These are phyloP conservation scores for Juncus inflexus DNA, from an alignment of 176 grass and related monocot species.

Conservation along the genomic window DNA sequence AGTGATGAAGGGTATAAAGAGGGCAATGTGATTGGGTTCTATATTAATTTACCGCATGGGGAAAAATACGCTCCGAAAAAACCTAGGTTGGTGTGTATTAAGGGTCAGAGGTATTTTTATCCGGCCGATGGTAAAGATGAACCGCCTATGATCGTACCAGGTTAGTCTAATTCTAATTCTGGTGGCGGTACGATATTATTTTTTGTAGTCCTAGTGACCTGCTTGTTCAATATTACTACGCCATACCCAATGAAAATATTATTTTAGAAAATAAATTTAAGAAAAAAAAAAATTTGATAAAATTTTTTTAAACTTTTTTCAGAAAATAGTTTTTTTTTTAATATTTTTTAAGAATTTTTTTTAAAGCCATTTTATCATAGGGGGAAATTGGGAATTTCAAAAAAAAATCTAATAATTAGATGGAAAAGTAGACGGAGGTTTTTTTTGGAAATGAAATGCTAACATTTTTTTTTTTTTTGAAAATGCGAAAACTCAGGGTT, in stretches of 20 bases:
- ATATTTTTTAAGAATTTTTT: too few relatives aligned
- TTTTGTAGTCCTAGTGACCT: too few relatives aligned
- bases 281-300: too few relatives aligned
- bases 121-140: slow-evolving; percentile 63
- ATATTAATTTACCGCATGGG: slow-evolving; percentile 76
- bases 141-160: slow-evolving; percentile 53
- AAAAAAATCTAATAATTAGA: too few relatives aligned
- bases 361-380: too few relatives aligned
- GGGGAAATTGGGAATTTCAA: too few relatives aligned
- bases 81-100: slow-evolving; percentile 63
- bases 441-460: too few relatives aligned
- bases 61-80: slow-evolving; percentile 67
- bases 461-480: not conserved
- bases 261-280: too few relatives aligned
- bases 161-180: slow-evolving; percentile 36
- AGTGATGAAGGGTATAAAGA: slow-evolving; percentile 50
- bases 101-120: slow-evolving; percentile 63
- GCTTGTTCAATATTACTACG: too few relatives aligned
- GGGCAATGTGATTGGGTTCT: slow-evolving; percentile 83
- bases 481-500: too few relatives aligned
- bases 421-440: too few relatives aligned
- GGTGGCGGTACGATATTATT: not conserved
- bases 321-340: slow-evolving; percentile 4
- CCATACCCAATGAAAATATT: not conserved
- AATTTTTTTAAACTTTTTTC: too few relatives aligned